These are phyloP conservation scores for Fusarium sp. DNA, from an alignment of 2,329 filamentous ascomycete genomes.

Conservation along the genomic window DNA sequence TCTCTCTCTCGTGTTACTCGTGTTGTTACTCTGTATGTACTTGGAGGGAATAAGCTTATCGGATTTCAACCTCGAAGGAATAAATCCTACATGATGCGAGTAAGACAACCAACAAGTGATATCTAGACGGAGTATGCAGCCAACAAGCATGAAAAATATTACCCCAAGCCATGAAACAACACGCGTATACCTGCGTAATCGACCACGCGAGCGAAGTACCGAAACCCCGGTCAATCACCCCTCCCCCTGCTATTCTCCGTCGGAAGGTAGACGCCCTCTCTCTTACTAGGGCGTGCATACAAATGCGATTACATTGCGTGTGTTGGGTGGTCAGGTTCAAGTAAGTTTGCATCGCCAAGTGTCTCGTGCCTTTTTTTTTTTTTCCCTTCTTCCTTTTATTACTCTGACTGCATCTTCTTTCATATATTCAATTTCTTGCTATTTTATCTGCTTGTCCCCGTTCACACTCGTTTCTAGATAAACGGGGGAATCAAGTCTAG, in stretches of 20 bases:
- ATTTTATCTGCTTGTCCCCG: too few relatives aligned
- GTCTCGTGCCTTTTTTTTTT: neutral
- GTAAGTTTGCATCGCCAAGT: neutral
- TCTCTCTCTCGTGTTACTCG: neutral
- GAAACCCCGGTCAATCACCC: neutral
- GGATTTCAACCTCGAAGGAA: neutral
- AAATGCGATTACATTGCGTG: neutral
- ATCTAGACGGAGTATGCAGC: neutral
- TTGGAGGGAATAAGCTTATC: slow-evolving; percentile 1
- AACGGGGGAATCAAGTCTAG: neutral
- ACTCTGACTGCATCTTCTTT: neutral
- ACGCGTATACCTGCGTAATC: neutral
- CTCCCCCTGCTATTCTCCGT: neutral
- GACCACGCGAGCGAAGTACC: neutral
- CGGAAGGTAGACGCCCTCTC: neutral
- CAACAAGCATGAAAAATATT: neutral
- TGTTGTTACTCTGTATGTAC: neutral
- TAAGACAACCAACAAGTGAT: neutral
- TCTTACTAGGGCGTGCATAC: neutral
- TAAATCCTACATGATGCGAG: neutral
- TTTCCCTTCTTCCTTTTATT: neutral
- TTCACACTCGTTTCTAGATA: neutral
- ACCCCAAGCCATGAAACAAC: neutral
- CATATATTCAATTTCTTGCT: neutral
- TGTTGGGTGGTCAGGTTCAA: neutral